These are phyloP conservation scores for Yamadazyma spencermartinsiae DNA, from an alignment of 1,139 yeast genomes.

Conservation along the genomic window DNA sequence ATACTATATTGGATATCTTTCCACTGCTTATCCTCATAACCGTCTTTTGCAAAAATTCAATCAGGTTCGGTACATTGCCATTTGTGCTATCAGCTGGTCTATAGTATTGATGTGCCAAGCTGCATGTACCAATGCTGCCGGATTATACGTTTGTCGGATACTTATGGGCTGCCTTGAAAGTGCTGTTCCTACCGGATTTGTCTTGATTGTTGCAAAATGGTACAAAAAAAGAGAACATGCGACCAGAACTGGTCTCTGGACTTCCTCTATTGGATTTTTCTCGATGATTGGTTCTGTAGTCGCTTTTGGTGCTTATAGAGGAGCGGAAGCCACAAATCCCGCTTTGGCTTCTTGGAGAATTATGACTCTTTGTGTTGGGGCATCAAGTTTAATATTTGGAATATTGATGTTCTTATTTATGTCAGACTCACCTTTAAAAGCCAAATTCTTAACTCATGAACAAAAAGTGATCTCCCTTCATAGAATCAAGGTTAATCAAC, in stretches of 20 bases:
- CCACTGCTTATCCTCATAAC: conserved; percentile 46
- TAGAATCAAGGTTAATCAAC: conserved; percentile 29
- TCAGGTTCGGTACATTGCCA: conserved; percentile 21
- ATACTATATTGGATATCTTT: conserved; percentile 52
- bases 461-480: conserved; percentile 30
- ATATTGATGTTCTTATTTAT: conserved; percentile 19
- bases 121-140: conserved; percentile 23
- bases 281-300: conserved; percentile 16
- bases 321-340: too few relatives aligned
- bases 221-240: conserved; percentile 11
- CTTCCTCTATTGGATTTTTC: conserved; percentile 9
- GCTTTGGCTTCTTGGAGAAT: conserved; percentile 28
- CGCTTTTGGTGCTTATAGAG: conserved; percentile 20
- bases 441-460: conserved; percentile 39
- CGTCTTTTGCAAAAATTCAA: conserved; percentile 35
- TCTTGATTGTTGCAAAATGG: conserved; percentile 37
- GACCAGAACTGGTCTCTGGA: conserved; percentile 21
- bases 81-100: conserved; percentile 26
- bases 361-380: conserved; percentile 26
- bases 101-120: conserved; percentile 23
- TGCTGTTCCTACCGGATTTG: conserved; percentile 52
- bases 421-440: conserved; percentile 27
- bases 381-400: conserved; percentile 25
- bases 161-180: conserved; percentile 54
- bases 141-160: conserved; percentile 24